Conservation (phyloP, 2,329 filamentous ascomycete species). For the Ascochyta pisi region DNA sequence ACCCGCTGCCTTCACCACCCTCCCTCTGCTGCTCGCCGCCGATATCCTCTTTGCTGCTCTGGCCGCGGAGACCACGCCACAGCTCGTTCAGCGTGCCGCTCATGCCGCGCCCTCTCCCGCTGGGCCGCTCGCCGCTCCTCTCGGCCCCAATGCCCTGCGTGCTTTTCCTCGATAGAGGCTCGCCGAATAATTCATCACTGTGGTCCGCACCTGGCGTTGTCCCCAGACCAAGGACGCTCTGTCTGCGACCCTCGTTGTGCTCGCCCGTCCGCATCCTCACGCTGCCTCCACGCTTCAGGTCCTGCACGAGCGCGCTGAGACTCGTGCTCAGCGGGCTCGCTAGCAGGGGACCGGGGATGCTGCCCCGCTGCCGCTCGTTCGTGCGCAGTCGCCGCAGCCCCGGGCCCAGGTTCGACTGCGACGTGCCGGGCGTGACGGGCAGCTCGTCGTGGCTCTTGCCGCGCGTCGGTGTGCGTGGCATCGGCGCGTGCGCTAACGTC, state of each 20-base stretch:
- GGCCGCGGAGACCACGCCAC: slow-evolving; percentile 38
- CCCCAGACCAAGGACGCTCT: slow-evolving; percentile 33
- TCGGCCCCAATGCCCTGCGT: slow-evolving; percentile 22
- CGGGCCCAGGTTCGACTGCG: slow-evolving; percentile 24
- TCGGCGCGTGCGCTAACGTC: slow-evolving; percentile 6
- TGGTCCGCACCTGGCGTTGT: neutral
- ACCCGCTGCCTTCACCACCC: neutral
- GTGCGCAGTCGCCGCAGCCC: slow-evolving; percentile 39
- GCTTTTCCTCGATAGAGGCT: slow-evolving; percentile 32
- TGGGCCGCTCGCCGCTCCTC: slow-evolving; percentile 2
- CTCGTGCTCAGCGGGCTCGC: slow-evolving; percentile 66
- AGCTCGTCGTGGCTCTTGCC: slow-evolving; percentile 18
- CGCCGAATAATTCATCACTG: slow-evolving; percentile 18
- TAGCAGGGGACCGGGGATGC: slow-evolving; percentile 60
- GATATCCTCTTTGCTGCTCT: slow-evolving; percentile 22
- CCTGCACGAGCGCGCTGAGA: slow-evolving; percentile 69
- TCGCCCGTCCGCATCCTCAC: slow-evolving; percentile 12
- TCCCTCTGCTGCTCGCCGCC: neutral
- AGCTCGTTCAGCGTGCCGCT: slow-evolving; percentile 41
- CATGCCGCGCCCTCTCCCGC: slow-evolving; percentile 30
- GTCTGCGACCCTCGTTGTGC: slow-evolving; percentile 15
- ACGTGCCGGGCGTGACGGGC: slow-evolving; percentile 27
- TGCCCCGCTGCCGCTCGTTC: slow-evolving; percentile 35
- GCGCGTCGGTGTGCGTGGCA: slow-evolving; percentile 18
- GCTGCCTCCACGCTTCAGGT: slow-evolving; percentile 64